Base-by-base conservation (phyloP, 495 filamentous ascomycete species). In the Tetracladium marchalianum region DNA sequence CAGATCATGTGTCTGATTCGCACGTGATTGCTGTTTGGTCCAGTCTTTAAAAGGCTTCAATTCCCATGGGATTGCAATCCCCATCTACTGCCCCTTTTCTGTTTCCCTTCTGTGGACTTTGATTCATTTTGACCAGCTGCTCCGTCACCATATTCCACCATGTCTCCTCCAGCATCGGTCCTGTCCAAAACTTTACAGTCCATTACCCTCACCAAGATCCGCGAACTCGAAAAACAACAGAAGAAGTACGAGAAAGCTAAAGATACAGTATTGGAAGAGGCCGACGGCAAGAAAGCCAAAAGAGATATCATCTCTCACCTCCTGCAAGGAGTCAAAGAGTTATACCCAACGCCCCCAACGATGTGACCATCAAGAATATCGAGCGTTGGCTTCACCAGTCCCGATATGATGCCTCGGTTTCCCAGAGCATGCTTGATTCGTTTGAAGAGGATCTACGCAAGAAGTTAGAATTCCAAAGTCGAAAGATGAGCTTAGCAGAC, bases 141-240 rank as follows among this genome's bases (percentile, higher is more conserved):
- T 27, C 7, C 7, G 3, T 27, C 22, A 3, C 22, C 22, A 27
- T 3, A 27, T 35, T 32, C 11, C 22, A 54, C 37, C 47, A 67
- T 64, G 63, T 53, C 63, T 8, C 53, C 60, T n/a, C 55, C 63
- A 17, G 53, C 51, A 22, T 58, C 58, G 0, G 60, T 63, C 34
- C 55, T 82, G 37, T 79, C 78, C 12, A 71, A 77, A 55, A 81
- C 79, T 11, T 66, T 85, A 27, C 69, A 76, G 51, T 80, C 76
- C 35, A 81, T 84, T 61, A 83, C 80, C 12, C 53, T 62, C 41
- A 81, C 74, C 47, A 85, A 84, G 59, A 75, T 84, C 53, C 66
- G 60, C 5, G 78, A 81, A 44, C 66, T 84, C 11, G 68, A 72
- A 10, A 80, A 81, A 44, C 73, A 82, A 49, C 72, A 73, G 31